Evolutionary conservation across 169 alveolate genomes (phyloP).

Genomic region (Eimeria praecox): DNA sequence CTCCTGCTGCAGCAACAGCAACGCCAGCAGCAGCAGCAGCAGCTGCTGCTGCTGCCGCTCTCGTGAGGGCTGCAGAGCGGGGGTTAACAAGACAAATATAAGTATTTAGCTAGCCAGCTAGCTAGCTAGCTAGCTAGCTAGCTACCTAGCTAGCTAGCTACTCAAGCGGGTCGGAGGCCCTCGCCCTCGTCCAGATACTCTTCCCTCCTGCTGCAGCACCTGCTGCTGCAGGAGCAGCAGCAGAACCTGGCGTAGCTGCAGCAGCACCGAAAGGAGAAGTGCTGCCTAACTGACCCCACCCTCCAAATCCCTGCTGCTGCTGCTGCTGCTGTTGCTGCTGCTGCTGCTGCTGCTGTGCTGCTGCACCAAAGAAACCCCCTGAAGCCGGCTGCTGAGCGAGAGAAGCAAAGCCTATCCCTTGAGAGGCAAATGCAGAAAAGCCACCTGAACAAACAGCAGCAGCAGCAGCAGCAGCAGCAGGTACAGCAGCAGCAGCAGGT

Average conservation of each 20-base stretch:
- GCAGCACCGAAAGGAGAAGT: neutral
- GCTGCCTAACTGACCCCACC: conserved; percentile 27
- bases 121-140: neutral
- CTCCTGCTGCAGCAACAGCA: neutral
- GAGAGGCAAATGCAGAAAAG: conserved; percentile 44
- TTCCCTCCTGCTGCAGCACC: neutral
- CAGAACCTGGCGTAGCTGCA: neutral
- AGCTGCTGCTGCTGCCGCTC: conserved; percentile 31
- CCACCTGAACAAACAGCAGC: conserved; percentile 27
- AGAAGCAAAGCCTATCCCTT: conserved; percentile 61
- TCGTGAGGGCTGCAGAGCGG: neutral
- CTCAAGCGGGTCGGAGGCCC: conserved; percentile 32
- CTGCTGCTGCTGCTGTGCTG: conserved; percentile 30
- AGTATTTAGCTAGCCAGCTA: conserved; percentile 23
- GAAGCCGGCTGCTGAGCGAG: conserved; percentile 40
- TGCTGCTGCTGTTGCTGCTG: conserved; percentile 68
- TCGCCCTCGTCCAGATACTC: conserved; percentile 52
- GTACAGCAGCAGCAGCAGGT: conserved; percentile 2
- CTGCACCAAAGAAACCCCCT: conserved; percentile 50
- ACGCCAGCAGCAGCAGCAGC: neutral
- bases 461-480: conserved; percentile 3
- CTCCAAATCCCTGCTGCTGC: conserved; percentile 69
- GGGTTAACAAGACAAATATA: too few species aligned
- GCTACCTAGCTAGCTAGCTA: neutral
- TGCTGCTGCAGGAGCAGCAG: neutral